Conservation (phyloP, 805 yeast genomes). For the Candida stauntonica region DNA sequence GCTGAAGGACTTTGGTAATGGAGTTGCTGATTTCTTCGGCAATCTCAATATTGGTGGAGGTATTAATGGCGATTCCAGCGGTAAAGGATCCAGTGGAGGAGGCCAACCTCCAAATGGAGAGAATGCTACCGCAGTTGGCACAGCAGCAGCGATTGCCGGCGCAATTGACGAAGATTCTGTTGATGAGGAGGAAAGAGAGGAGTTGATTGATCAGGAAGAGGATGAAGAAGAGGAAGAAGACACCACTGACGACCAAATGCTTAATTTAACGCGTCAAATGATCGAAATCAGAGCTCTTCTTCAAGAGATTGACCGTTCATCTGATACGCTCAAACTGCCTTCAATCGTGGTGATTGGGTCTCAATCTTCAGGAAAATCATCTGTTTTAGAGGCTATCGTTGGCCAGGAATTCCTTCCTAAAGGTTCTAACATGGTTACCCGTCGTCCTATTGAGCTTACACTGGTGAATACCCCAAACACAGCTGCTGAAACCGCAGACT, state of each 20-base stretch:
- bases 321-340: constrained; percentile 78
- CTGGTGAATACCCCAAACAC: constrained; percentile 78
- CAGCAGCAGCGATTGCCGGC: constrained; percentile 48
- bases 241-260: constrained; percentile 74
- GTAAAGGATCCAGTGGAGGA: constrained; percentile 14
- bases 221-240: constrained; percentile 52
- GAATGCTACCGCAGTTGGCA: constrained; percentile 50
- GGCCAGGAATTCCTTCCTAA: constrained; percentile 98
- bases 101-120: constrained; percentile 29
- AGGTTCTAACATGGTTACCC: constrained; percentile 96
- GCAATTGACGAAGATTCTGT: constrained; percentile 33
- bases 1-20: constrained; percentile 58
- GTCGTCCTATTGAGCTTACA: constrained; percentile 95
- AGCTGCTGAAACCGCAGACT: constrained; percentile 86
- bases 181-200: constrained; percentile 38
- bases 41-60: constrained; percentile 26
- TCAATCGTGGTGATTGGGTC: constrained; percentile 97
- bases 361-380: constrained; percentile 95
- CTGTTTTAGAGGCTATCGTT: constrained; percentile 91
- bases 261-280: constrained; percentile 91
- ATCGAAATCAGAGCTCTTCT: constrained; percentile 86
- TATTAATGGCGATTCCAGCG: constrained; percentile 7
- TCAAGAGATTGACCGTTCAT: constrained; percentile 64
- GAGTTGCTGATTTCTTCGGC: constrained; percentile 38
- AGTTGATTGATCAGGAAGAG: constrained; percentile 34